Evolutionary conservation across 1,284 basidiomycete genomes (phyloP), one percentile per base, ranked within the genome.

Genomic region (Boletus sp.): DNA sequence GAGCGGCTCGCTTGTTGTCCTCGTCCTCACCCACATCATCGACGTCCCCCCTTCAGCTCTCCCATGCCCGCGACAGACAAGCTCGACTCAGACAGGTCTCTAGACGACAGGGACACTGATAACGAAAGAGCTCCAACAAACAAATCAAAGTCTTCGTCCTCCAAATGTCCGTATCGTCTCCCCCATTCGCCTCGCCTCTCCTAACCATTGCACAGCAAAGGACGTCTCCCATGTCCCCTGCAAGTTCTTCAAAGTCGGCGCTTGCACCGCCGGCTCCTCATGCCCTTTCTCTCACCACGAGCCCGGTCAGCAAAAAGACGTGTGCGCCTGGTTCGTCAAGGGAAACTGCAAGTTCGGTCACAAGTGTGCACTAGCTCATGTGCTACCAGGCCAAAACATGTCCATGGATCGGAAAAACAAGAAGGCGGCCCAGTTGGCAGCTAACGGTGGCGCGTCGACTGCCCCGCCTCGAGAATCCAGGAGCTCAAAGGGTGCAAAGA

Each of bases 361-460:
- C 80, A 98, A 98, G 72, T 98, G 96, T 66, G 94, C 94, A 5
- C 83, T 96, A 36, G 95, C 95, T 1, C 96, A 98, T 71, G 82
- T 98, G 54, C 81, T 96, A 4, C 96, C 96, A 4, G 96, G 96
- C 6, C 96, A 98, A 77, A 89, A 84, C 64, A 88, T 95, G 86
- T 85, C 90, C 13, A 97, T 98, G 93, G 96, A 99, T 73, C 81
- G 96, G 64, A 96, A 97, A 81, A 98, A 99, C 78, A 98, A 98
- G 82, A 94, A 96, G 69, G 91, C 92, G 12, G 94, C 94, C 1
- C 96, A 98, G 69, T 78, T 84, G 44, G 88, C 84, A 9, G 74
- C 84, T 27, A 81, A 78, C 13, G 78, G 79, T 37, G 76, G 75
- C n/a, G 76, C 73, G 1, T 67, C 72, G 3, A 60, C 57, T 2